Evolutionary conservation across 495 filamentous ascomycete genomes (phyloP), one percentile per base, ranked within the genome.

Genomic region (Xylona heveae): DNA sequence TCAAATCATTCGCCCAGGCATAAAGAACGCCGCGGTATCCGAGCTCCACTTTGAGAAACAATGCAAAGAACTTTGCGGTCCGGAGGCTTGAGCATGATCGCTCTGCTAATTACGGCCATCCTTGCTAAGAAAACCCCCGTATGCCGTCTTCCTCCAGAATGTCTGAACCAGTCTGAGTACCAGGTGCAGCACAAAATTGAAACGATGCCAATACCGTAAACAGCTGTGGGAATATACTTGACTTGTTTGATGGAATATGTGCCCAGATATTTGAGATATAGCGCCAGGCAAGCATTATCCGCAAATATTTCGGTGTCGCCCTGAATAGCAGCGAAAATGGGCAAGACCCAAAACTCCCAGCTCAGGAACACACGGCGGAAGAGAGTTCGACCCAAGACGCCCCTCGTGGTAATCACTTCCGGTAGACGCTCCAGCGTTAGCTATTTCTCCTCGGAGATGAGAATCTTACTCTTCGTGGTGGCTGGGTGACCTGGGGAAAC

Each of bases 1-100:
- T 50, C 7, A 56, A 52, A 42, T 71, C 65, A 31, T 69, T 71
- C n/a, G 63, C 64, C 65, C 65, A 69, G 0, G 65, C 64, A n/a
- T n/a, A 30, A 68, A 69, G 41, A 69, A 66, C 0, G 59, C 61
- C 10, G 64, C 62, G 69, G 27, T 68, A 69, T 6, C 60, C 57
- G 0, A 27, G n/a, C n/a, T n/a, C n/a, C n/a, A n/a, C n/a, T n/a
- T n/a, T n/a, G n/a, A n/a, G n/a, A n/a, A n/a, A n/a, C n/a, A n/a
- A n/a, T n/a, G n/a, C 64, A 31, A 66, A 62, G 1, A 60, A 52
- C 0, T 48, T 53, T 3, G 51, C 49, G 1, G 54, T 51, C 44
- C 4, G 54, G 50, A 2, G 54, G 55, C 1, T 48, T 53, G 0
- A 71, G 43, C 3, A 71, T 60, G 39, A 71, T 47, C 2, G 47